These are phyloP conservation scores for Eucalyptus coolabah DNA, from an alignment of 345 rosid genomes.

Conservation along the genomic window DNA sequence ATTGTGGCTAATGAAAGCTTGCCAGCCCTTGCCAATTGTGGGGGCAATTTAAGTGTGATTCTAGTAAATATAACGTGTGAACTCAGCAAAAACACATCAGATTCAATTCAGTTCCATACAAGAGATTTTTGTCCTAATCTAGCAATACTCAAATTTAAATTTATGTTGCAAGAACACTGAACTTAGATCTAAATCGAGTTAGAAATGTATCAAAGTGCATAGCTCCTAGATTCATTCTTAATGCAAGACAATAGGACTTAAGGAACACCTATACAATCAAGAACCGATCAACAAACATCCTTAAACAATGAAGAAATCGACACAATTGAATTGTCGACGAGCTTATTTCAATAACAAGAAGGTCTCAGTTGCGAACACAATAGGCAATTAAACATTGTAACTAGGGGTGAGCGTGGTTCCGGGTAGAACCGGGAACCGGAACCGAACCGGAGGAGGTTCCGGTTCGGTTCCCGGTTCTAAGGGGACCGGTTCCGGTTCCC, in stretches of 20 bases:
- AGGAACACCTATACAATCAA: background rate
- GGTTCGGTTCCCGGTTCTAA: too few species aligned
- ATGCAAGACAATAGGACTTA: background rate
- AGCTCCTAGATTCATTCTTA: background rate
- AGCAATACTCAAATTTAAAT: background rate
- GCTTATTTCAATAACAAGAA: background rate
- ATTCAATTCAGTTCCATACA: background rate
- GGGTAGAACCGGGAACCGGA: too few species aligned
- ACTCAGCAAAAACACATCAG: fast-evolving
- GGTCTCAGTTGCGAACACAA: background rate
- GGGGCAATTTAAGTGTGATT: too few species aligned
- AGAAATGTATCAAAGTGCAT: too few species aligned
- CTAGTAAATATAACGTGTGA: fast-evolving
- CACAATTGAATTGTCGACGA: background rate
- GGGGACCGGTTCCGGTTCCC: too few species aligned
- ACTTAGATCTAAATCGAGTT: background rate
- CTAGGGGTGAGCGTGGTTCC: too few species aligned
- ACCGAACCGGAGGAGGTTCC: too few species aligned
- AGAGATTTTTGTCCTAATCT: too few species aligned
- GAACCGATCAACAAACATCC: background rate
- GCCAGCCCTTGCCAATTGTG: fast-evolving
- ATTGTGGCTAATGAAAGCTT: too few species aligned
- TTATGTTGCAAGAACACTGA: background rate
- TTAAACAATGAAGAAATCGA: background rate
- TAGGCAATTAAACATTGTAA: background rate